Base-by-base conservation (phyloP, 2,329 filamentous ascomycete genomes). In the Penicillium sp. region DNA sequence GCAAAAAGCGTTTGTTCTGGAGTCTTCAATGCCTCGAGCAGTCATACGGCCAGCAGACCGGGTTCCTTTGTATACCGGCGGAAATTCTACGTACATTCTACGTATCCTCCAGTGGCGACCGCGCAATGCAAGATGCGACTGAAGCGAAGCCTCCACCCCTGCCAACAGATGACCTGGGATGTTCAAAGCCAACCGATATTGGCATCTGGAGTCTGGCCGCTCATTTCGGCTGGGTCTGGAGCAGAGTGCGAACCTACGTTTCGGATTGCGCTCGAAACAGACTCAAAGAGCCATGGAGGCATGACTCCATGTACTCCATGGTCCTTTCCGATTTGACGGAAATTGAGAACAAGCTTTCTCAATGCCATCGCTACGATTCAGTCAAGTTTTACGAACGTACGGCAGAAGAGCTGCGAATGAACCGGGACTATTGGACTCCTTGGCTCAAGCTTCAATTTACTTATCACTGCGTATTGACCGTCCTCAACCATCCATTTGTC, bases 381-480 rank as follows among this genome's bases (percentile, higher is more conserved):
- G 79, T 80, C 57, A 80, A 79, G 48, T 82, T 83, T 43, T 81
- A 80, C 43, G 75, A 81, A 54, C 77, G 79, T 34, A 76, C 76
- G 29, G 63, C 76, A 0, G 76, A 80, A 3, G 80, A 82, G 45
- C 50, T 82, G 10, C 71, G 71, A 52, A 57, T 69, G 10, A 77
- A 79, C 49, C 71, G 76, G 2, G 75, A 77, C 49, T 82, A 82
- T 61, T 83, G 79, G 79, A 74, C 74, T 0, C 77, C 80, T 0
- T 83, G 80, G 80, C 63, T 83, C 16, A 81, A 80, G 61, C 71
- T 81, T 47, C 80, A 83, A 58, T 81, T 83, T 59, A 81, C 77
- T 1, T 83, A 82, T 62, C 80, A 83, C 47, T 75, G 75, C 11
- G 81, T 82, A 45, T 73, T 76, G 10, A 80, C 78, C 0, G 77